A percentile compares a stretch with the other conserved stretches of the same genome.
Conservation (phyloP, 2,329 filamentous ascomycete genomes). For the Coniochaeta sp. region DNA sequence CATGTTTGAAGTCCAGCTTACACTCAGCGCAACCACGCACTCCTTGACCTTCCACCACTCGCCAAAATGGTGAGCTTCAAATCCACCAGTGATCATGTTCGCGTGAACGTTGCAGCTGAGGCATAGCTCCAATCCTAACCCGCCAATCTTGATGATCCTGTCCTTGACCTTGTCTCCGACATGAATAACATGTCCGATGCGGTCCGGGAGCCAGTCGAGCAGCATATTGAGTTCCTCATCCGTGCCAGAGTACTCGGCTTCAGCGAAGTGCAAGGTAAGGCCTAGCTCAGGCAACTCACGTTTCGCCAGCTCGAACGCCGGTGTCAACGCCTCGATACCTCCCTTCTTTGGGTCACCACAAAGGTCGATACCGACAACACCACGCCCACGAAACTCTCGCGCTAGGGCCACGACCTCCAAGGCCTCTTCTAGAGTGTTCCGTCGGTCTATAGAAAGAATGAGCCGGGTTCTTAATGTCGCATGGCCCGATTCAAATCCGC, state of each 20-base stretch:
- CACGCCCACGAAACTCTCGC: conserved; percentile 37
- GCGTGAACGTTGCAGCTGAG: conserved; percentile 75
- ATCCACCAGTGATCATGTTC: conserved; percentile 60
- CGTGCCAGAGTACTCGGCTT: conserved; percentile 50
- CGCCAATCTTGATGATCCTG: conserved; percentile 44
- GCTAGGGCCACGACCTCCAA: conserved; percentile 58
- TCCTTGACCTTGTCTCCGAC: conserved; percentile 53
- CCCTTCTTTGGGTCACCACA: conserved; percentile 67
- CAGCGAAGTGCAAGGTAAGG: conserved; percentile 73
- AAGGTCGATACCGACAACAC: conserved; percentile 69
- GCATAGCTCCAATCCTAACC: conserved; percentile 66
- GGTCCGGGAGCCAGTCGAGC: conserved; percentile 56
- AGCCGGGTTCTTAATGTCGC: conserved; percentile 48
- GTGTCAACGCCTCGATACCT: conserved; percentile 50
- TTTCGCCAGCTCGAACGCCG: conserved; percentile 51
- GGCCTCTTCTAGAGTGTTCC: conserved; percentile 51
- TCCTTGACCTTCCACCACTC: conserved; percentile 56
- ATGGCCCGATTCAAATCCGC: conserved; percentile 32
- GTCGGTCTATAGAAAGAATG: conserved; percentile 69
- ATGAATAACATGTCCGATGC: conserved; percentile 74
- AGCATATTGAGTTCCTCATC: conserved; percentile 55
- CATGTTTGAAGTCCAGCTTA: conserved; percentile 35
- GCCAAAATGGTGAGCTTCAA: conserved; percentile 68
- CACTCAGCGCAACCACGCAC: conserved; percentile 58
- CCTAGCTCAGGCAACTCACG: conserved; percentile 38